Base-by-base conservation (phyloP, 1,139 yeast genomes). In the Meyerozyma guilliermondii region DNA sequence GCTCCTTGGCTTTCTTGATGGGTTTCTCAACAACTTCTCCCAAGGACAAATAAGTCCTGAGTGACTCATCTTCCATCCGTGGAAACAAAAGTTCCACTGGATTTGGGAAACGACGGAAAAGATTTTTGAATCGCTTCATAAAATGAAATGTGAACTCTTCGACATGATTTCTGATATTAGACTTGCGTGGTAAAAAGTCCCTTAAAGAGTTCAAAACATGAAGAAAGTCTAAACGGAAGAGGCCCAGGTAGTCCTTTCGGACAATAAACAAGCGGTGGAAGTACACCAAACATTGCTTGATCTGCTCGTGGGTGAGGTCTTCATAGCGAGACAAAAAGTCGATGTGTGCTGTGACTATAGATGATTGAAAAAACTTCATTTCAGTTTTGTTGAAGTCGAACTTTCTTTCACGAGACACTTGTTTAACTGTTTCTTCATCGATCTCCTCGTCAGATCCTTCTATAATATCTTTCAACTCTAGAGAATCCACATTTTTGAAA, bases 151-250 rank as follows among this genome's bases (percentile, higher is more conserved):
- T 66, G 54, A 92, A 83, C 39, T 80, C 78, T 38, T 81, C 83
- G 7, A 86, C 76, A 47, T 83, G 88, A 18, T 62, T 66, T 44
- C 87, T 67, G 4, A 78, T 68, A 23, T 63, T 56, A 4, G 74
- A 61, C 2, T 63, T 50, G 39, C 58, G 47, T 0, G 77, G 70
- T 27, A 71, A 53, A 43, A 52, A 56, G 33, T 51, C 51, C 30
- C 71, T 55, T 34, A 73, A 54, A 38, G 55, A 61, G 43, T 65
- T 65, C 18, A 73, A 48, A 10, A 63, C 47, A 16, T 60, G 59
- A 71, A 92, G 77, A 53, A 92, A 80, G 58, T 92, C 97, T 31
- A 92, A 61, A 39, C 96, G 71, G 55, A 74, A 84, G 34, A 91
- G 66, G 10, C 81, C 74, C 29, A 80, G 80, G 45, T 75, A 77